Percentiles rank a stretch among this genome's conserved stretches.
phyloP scores from a whole-genome alignment of 257 asterid species.

The Thymus mandschuricus region DNA sequence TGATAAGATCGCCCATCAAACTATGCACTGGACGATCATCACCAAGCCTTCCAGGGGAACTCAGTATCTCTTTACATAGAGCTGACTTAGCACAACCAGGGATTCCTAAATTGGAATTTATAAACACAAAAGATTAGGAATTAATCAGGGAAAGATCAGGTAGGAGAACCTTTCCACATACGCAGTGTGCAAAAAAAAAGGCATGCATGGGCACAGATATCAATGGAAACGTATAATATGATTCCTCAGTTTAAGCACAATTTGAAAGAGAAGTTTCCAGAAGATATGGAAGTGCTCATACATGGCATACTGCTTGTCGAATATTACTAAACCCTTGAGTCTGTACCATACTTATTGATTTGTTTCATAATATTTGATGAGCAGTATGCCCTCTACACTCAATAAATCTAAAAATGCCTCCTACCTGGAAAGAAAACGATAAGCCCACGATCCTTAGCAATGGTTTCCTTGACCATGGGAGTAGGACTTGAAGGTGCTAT shows the following conservation, averaged over 20 bases:
- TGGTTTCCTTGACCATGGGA: constrained; percentile 56
- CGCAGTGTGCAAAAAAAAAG: background rate
- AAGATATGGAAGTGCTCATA: background rate
- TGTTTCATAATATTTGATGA: background rate
- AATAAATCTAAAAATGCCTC: constrained; percentile 16
- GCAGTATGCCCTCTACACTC: constrained; percentile 5
- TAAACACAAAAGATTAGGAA: constrained; percentile 33
- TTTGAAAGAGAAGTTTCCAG: background rate
- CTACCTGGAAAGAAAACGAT: constrained; percentile 95
- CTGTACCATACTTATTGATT: background rate
- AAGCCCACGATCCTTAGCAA: constrained; percentile 82
- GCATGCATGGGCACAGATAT: constrained; percentile 6
- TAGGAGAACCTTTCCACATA: constrained; percentile 13
- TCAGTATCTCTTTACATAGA: constrained; percentile 82
- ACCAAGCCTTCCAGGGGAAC: constrained; percentile 70
- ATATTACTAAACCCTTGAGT: too few species aligned
- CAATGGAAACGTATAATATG: constrained; percentile 3
- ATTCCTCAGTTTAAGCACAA: background rate
- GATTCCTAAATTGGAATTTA: constrained; percentile 58
- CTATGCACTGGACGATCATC: constrained; percentile 89
- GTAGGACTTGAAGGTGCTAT: constrained; percentile 52
- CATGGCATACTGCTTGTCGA: too few species aligned
- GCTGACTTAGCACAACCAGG: constrained; percentile 99
- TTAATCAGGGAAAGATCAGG: constrained; percentile 24
- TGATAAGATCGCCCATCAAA: constrained; percentile 96